Evolutionary conservation across 2,329 filamentous ascomycete genomes (phyloP), one percentile per base, ranked within the genome.

Genomic region (Fusarium succisae): DNA sequence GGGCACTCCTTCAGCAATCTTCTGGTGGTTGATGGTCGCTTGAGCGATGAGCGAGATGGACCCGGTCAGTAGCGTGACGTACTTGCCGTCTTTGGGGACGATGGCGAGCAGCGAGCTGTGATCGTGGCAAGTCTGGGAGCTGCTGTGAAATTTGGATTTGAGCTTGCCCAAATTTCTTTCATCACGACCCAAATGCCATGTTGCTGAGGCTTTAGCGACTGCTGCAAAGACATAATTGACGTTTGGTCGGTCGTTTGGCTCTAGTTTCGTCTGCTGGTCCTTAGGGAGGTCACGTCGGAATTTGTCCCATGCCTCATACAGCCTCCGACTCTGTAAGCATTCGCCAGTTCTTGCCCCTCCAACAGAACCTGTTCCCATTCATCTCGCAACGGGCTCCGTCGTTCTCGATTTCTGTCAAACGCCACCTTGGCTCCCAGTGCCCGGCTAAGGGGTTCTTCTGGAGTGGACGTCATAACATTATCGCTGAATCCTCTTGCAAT

Each of bases 221-320:
- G 14, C 0, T 4, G 26, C 45, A 1, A 30, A 4, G 0, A 30
- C 9, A 6, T 22, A 17, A 12, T n/a, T n/a, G 45, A 48, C 11
- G 6, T 48, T 20, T n/a, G 45, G 45, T 10, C 45, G 32, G 14
- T 8, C 14, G 3, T 3, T 3, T 35, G 7, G 7, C 32, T 35
- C 32, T 0, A 35, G 32, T 8, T 17, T 8, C 14, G 1, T 30
- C 26, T 48, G 45, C 26, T 48, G 26, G 13, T 17, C 20, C 3
- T 17, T 4, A 7, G 47, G 47, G 7, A 50, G 26, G 22, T 50
- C 28, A 15, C 3, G 14, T 15, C 28, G 47, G 4, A 30, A 30
- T n/a, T 50, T 50, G 7, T 50, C 28, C 47, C 47, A 50, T n/a
- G 47, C 28, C 15, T 7, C 20, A 50, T 50, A n/a, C 9, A 50